Evolutionary conservation across 2,329 filamentous ascomycete genomes (phyloP).

Genomic region (Pyricularia pennisetigena): DNA sequence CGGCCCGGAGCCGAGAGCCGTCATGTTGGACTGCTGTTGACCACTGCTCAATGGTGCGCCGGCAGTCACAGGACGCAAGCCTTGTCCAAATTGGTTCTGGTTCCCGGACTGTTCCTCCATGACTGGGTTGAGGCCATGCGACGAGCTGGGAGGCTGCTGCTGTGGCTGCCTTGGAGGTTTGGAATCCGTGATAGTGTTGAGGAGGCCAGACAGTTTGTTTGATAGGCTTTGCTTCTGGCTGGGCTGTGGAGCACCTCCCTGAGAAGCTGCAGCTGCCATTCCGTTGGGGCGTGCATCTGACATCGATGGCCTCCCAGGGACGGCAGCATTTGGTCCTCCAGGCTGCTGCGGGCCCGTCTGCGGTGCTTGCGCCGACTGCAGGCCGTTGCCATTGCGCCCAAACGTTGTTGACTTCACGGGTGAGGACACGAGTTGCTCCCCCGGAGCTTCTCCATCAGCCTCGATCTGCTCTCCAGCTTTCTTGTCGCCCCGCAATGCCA

Average conservation of each 20-base stretch:
- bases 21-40: conserved; percentile 2
- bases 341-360: neutral
- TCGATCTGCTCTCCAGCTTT: neutral
- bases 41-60: neutral
- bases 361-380: neutral
- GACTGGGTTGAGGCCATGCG: neutral
- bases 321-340: neutral
- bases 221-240: neutral
- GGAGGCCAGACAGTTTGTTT: neutral
- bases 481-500: conserved; percentile 19
- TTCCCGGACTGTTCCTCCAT: neutral
- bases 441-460: neutral
- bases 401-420: neutral
- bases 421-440: neutral
- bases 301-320: neutral
- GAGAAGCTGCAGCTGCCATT: neutral
- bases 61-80: neutral
- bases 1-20: neutral
- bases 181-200: neutral
- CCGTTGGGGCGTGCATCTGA: neutral
- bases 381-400: neutral
- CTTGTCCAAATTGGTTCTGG: neutral
- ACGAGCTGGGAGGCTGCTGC: neutral
- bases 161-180: neutral
- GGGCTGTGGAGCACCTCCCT: neutral